phyloP scores from a whole-genome alignment of 441 rosid genomes.

The Populus hybrid region DNA sequence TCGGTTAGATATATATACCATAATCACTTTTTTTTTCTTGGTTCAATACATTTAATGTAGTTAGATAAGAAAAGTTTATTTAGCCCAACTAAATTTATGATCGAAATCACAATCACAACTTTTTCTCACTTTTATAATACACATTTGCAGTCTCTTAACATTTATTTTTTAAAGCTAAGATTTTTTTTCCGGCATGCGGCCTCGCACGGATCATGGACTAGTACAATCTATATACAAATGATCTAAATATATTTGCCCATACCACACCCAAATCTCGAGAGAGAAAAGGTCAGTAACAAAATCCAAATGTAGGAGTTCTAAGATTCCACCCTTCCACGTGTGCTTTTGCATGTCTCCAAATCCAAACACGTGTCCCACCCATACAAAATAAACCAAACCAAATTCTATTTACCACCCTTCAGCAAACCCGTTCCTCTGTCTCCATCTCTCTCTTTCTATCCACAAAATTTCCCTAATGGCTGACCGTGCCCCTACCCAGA shows the following conservation, averaged over 20 bases:
- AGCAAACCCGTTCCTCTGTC: neutral
- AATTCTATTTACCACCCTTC: neutral
- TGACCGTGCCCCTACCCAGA: constrained; percentile 40
- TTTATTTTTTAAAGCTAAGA: no score
- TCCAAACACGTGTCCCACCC: constrained; percentile 17
- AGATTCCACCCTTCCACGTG: constrained; percentile 36
- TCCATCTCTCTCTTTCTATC: neutral
- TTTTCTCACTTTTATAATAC: no score
- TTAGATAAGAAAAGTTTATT: no score
- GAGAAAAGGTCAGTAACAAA: constrained; percentile 22
- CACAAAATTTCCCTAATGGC: constrained; percentile 35
- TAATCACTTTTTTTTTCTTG: no score
- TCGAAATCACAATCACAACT: no score
- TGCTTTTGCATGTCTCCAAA: constrained; percentile 36
- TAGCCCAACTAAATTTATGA: no score
- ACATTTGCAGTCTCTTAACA: no score
- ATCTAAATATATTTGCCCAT: neutral
- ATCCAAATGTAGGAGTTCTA: constrained; percentile 13
- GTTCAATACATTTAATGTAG: no score
- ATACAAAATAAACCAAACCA: neutral
- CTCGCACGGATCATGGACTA: no score
- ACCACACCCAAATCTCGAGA: neutral
- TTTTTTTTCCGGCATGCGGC: no score
- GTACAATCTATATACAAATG: no score
- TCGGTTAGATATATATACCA: no score